Percentiles rank a stretch among this genome's conserved stretches.
These are phyloP conservation scores for Kitagawia praeruptora DNA, from an alignment of 129 eudicot genomes.

Conservation along the genomic window DNA sequence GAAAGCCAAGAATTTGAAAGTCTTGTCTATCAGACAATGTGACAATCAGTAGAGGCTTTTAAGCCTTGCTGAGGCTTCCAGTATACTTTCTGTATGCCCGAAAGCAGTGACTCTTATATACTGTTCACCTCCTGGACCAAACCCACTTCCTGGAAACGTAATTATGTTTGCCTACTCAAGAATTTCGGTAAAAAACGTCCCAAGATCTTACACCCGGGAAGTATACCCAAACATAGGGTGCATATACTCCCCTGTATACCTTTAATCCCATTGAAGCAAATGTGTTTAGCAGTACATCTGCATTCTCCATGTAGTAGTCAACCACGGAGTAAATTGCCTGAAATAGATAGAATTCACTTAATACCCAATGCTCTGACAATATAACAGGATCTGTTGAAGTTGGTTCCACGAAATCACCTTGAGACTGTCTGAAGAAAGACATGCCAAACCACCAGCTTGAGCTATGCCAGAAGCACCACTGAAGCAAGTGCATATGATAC, in stretches of 20 bases:
- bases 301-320: slow-evolving; percentile 78
- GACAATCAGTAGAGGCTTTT: too few species aligned
- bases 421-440: slow-evolving; percentile 62
- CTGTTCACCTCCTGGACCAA: slow-evolving; percentile 81
- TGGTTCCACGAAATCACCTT: slow-evolving; percentile 30
- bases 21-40: neutral
- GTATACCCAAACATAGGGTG: slow-evolving; percentile 94
- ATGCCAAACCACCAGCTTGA: slow-evolving; percentile 93
- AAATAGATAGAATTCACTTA: slow-evolving; percentile 17
- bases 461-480: slow-evolving; percentile 86
- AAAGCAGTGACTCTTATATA: slow-evolving; percentile 69
- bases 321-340: slow-evolving; percentile 63
- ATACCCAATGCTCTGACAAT: neutral
- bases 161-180: slow-evolving; percentile 64
- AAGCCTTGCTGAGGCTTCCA: slow-evolving; percentile 43
- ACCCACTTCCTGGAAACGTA: slow-evolving; percentile 82
- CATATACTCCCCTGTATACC: slow-evolving; percentile 76
- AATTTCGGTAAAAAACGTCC: slow-evolving; percentile 67
- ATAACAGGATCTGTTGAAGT: neutral
- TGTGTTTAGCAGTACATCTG: slow-evolving; percentile 54
- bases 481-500: slow-evolving; percentile 75
- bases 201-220: slow-evolving; percentile 83
- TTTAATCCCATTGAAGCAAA: slow-evolving; percentile 57
- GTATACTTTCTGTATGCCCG: slow-evolving; percentile 52
- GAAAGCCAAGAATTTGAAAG: neutral